phyloP scores from a whole-genome alignment of 2,329 filamentous ascomycete genomes.

The Colletotrichum kahawae region DNA sequence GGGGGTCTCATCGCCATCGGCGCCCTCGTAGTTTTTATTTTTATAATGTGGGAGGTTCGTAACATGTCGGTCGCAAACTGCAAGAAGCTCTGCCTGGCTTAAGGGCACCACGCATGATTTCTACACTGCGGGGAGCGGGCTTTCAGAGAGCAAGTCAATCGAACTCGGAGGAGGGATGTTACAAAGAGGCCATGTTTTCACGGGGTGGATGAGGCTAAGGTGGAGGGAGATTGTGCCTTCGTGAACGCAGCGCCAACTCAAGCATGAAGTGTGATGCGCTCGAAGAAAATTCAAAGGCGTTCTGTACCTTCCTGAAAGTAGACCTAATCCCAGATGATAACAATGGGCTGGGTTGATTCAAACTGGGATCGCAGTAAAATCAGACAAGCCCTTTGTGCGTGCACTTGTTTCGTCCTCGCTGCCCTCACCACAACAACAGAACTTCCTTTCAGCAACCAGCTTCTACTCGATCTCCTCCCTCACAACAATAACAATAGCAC shows the following conservation, averaged over 20 bases:
- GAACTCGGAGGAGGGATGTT: not conserved
- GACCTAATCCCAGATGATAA: not conserved
- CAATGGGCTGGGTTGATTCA: not conserved
- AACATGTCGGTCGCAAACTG: not conserved
- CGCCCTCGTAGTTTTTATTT: not conserved
- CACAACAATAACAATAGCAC: not conserved
- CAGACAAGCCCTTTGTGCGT: not conserved
- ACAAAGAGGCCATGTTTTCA: not conserved
- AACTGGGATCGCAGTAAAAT: not conserved
- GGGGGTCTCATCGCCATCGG: not conserved
- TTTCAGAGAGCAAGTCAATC: not conserved
- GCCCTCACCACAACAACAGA: not conserved
- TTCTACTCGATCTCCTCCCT: not conserved
- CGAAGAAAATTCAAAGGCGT: not conserved
- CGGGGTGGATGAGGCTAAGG: not conserved
- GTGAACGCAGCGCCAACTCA: not conserved
- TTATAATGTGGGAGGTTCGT: not conserved
- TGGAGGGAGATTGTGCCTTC: not conserved
- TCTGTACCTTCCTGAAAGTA: not conserved
- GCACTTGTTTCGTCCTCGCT: not conserved
- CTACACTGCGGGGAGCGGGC: rapidly evolving
- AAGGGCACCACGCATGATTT: not conserved
- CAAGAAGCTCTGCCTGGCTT: not conserved
- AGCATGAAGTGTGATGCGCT: not conserved
- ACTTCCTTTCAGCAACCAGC: not conserved